Conservation (phyloP, 1,284 basidiomycete genomes). For the Sporisorium iseilematis-ciliati region DNA sequence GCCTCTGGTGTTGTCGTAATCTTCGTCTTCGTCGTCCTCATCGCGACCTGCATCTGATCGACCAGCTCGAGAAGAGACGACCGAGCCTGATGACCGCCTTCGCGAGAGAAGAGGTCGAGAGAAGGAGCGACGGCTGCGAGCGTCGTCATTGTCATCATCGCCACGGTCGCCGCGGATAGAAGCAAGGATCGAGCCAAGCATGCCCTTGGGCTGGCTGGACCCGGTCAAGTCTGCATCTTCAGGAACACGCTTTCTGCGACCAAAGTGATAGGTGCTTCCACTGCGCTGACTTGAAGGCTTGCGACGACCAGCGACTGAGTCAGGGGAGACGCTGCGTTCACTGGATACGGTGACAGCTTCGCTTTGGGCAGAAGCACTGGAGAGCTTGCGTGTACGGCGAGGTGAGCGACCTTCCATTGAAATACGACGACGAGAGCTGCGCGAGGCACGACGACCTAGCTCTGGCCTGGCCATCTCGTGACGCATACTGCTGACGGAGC, state of each 20-base stretch:
- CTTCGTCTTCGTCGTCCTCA: conserved; percentile 46
- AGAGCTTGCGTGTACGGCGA: conserved; percentile 42
- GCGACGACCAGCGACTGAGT: conserved; percentile 39
- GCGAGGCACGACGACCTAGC: conserved; percentile 53
- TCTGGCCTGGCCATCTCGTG: conserved; percentile 57
- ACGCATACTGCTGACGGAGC: conserved; percentile 59
- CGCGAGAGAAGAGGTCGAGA: conserved; percentile 52
- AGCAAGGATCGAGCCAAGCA: conserved; percentile 65
- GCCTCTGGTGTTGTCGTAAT: conserved; percentile 29
- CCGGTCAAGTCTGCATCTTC: conserved; percentile 42
- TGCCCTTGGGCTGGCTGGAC: conserved; percentile 48
- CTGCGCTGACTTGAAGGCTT: conserved; percentile 55
- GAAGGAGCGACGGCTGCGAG: conserved; percentile 47
- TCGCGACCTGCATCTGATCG: conserved; percentile 38
- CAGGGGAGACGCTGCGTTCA: conserved; percentile 44
- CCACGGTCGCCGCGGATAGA: conserved; percentile 55
- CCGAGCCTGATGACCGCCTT: conserved; percentile 44
- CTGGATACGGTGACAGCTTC: conserved; percentile 47
- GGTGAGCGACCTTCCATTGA: conserved; percentile 60
- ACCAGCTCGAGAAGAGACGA: conserved; percentile 39
- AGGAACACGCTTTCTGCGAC: conserved; percentile 36
- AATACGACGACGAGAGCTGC: conserved; percentile 56
- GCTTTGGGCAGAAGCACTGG: conserved; percentile 39
- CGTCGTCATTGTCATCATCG: conserved; percentile 54
- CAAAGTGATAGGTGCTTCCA: conserved; percentile 53